Conservation (phyloP, 1,139 yeast genomes). For the Hansenula sp. region DNA sequence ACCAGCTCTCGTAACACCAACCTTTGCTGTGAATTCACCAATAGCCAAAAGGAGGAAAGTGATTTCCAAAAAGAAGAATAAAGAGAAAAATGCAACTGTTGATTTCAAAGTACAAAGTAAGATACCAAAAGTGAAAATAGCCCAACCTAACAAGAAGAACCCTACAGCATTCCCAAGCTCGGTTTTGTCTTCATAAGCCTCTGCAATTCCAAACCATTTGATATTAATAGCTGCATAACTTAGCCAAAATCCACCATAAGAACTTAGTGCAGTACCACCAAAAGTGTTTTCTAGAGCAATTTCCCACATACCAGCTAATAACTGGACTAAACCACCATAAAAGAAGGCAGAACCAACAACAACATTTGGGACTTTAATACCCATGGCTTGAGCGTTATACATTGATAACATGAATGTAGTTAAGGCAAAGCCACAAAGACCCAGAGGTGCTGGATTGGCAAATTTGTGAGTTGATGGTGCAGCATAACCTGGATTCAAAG, state of each 20-base stretch:
- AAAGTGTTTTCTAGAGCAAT: constrained; percentile 65
- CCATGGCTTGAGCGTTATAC: constrained; percentile 47
- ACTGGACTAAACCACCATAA: constrained; percentile 79
- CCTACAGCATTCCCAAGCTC: constrained; percentile 49
- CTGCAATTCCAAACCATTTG: constrained; percentile 58
- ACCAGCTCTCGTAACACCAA: constrained; percentile 48
- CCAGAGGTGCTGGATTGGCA: constrained; percentile 72
- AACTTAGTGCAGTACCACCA: constrained; percentile 68
- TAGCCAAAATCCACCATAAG: constrained; percentile 76
- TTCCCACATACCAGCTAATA: constrained; percentile 61
- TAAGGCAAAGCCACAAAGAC: constrained; percentile 62
- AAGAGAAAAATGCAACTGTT: constrained; percentile 58
- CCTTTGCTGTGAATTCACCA: constrained; percentile 45
- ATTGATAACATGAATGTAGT: constrained; percentile 64
- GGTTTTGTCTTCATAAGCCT: constrained; percentile 39
- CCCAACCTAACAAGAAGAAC: constrained; percentile 62
- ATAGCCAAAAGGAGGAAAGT: constrained; percentile 66
- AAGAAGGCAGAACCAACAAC: constrained; percentile 76
- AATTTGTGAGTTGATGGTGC: constrained; percentile 37
- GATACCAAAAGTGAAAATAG: constrained; percentile 61
- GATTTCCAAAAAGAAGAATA: constrained; percentile 55
- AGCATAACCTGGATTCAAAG: constrained; percentile 53
- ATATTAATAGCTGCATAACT: constrained; percentile 58
- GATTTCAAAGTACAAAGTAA: constrained; percentile 62
- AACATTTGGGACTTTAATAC: constrained; percentile 43